Evolutionary conservation across 1,284 basidiomycete genomes (phyloP).

Genomic region (Rhodotorula sp.): DNA sequence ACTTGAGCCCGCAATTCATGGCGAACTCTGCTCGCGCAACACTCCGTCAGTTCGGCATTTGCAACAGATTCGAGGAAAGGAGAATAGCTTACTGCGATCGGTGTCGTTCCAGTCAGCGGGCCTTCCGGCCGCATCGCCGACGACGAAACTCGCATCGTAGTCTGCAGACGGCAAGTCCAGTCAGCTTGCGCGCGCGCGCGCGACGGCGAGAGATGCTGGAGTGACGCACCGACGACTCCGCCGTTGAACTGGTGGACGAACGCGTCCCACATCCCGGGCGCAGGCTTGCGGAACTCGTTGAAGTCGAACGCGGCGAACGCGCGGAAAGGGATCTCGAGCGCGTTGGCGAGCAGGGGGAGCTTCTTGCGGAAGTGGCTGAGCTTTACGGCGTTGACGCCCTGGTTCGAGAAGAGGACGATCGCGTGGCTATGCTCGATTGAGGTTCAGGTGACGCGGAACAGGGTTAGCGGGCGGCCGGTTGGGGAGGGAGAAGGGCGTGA

Average conservation of each 20-base stretch:
- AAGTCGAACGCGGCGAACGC: slow-evolving; percentile 67
- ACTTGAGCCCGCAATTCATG: slow-evolving; percentile 65
- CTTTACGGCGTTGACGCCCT: slow-evolving; percentile 54
- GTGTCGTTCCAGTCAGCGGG: slow-evolving; percentile 43
- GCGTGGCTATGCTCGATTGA: slow-evolving; percentile 59
- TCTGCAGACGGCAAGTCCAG: slow-evolving; percentile 56
- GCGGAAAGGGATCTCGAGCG: slow-evolving; percentile 76
- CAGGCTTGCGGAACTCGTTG: slow-evolving; percentile 82
- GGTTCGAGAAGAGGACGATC: slow-evolving; percentile 71
- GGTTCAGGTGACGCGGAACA: accelerated
- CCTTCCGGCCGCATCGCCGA: slow-evolving; percentile 89
- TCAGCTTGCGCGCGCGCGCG: not conserved
- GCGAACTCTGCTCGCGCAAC: slow-evolving; percentile 62
- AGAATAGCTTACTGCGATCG: slow-evolving; percentile 21
- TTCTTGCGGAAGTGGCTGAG: slow-evolving; percentile 78
- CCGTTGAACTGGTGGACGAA: slow-evolving; percentile 64
- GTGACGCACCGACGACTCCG: slow-evolving; percentile 65
- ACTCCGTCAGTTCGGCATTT: not conserved
- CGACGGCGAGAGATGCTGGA: not conserved
- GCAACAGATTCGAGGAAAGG: no score
- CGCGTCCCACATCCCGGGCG: slow-evolving; percentile 81
- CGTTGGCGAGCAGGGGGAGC: slow-evolving; percentile 63
- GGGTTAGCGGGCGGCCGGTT: no score
- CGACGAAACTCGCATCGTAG: slow-evolving; percentile 67
- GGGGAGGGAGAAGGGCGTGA: not conserved